Conservation (phyloP, 768 basidiomycete genomes). For the Mrakia frigida region DNA sequence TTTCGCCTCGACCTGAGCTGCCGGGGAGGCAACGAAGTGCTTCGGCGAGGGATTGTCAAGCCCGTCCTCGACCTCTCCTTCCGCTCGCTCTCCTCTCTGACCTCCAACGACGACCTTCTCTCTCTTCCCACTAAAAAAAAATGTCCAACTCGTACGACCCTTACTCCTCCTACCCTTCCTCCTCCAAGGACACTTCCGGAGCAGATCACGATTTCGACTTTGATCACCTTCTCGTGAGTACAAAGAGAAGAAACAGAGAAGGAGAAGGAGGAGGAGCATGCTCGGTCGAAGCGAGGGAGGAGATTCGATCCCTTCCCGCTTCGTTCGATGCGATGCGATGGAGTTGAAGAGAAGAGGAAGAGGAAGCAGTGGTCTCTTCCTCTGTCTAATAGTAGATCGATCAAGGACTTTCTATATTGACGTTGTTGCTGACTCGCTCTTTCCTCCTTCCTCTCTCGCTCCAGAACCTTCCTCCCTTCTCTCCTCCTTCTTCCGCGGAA, state of each 20-base stretch:
- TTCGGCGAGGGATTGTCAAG: not conserved
- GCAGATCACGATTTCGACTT: constrained; percentile 6
- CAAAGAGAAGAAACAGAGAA: not conserved
- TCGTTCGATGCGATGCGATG: too few relatives aligned
- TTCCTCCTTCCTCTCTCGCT: not conserved
- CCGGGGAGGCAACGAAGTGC: too few relatives aligned
- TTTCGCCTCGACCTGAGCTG: too few relatives aligned
- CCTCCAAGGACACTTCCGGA: not conserved
- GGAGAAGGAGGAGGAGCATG: too few relatives aligned
- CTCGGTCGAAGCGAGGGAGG: not conserved
- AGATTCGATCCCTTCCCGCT: too few relatives aligned
- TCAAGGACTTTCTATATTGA: not conserved
- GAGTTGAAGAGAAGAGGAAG: not conserved
- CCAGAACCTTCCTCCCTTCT: constrained; percentile 11
- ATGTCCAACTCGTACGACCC: not conserved
- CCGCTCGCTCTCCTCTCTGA: not conserved
- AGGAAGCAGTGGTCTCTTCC: not conserved
- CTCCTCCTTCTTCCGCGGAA: constrained; percentile 1
- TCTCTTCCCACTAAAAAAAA: not conserved
- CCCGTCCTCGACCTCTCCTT: not conserved
- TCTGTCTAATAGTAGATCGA: not conserved
- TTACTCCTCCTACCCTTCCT: not conserved
- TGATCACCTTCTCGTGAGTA: constrained; percentile 5
- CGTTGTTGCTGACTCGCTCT: not conserved
- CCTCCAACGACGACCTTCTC: not conserved